phyloP scores from a whole-genome alignment of 148 eudicot genomes.

The Bassia scoparia region DNA sequence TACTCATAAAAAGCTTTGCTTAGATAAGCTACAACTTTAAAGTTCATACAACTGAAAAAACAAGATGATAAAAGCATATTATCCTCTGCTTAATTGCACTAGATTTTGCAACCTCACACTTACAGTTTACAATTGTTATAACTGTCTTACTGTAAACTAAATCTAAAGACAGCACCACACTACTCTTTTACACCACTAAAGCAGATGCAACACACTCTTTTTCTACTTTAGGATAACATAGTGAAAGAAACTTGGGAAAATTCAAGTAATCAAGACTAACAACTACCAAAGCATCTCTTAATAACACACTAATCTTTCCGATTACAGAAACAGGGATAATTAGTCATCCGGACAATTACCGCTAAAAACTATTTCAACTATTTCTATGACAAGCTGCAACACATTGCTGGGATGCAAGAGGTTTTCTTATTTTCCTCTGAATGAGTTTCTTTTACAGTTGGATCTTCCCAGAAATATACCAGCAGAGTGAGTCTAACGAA shows the following conservation, averaged over 20 bases:
- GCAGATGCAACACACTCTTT: not conserved
- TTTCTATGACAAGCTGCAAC: not conserved
- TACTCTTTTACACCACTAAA: not conserved
- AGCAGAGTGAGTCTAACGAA: not conserved
- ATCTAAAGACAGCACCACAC: not conserved
- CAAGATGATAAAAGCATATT: no score
- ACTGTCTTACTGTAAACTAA: not conserved
- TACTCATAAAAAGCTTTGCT: no score
- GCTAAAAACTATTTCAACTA: not conserved
- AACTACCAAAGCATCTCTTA: not conserved
- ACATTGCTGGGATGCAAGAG: not conserved
- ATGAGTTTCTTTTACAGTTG: conserved; percentile 9
- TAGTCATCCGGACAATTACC: not conserved
- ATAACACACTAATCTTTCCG: not conserved
- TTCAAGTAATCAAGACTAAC: not conserved
- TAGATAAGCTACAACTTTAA: no score
- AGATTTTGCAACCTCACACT: not conserved
- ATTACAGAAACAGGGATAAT: not conserved
- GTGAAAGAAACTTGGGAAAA: not conserved
- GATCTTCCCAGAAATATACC: conserved; percentile 10
- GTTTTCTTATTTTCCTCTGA: not conserved
- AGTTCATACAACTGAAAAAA: no score
- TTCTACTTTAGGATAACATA: not conserved
- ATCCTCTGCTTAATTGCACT: no score
- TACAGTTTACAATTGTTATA: not conserved